Evolutionary conservation across 345 rosid species (phyloP), one percentile per base, ranked within the genome.

Genomic region (Raphanus sativus): DNA sequence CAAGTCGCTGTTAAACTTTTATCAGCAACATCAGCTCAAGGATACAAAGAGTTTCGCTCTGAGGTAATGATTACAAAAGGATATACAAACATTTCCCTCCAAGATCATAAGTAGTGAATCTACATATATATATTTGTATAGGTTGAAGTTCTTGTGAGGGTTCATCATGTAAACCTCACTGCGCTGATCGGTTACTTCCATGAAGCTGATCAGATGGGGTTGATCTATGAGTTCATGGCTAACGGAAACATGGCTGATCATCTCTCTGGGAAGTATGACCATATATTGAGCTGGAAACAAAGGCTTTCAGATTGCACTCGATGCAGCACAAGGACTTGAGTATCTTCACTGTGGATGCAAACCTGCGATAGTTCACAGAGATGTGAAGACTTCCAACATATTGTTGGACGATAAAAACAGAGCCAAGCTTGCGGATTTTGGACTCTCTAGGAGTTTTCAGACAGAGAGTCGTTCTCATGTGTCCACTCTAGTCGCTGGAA

Each of bases 1-100:
- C 29, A 79, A 60, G 89, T 87, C 5, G 94, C 89, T 0, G 89
- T 89, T 10, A 86, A 88, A 60, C 24, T 89, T 84, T 74, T 85
- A 15, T 89, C 89, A 55, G 59, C 40, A 69, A 76, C 82, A 32
- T 84, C 94, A 52, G 33, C 36, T 34, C 88, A 87, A 68, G 88
- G 90, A 3, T 75, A 62, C 60, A 84, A 75, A 26, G 74, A 87
- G 76, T 87, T 87, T 73, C 87, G 73, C 63, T 74, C 87, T 0
- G 94, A 89, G 87, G 94, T 89, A 38, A 38, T 6, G 7, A 32
- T 32, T 32, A 32, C 9, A 36, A 8, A 32, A 32, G 34, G 34
- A 32, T 32, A 32, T 32, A 32, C 36, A 32, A 32, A 32, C 36
- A 32, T 6, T 32, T 32, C 36, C 36, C 36, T 32, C 36, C 36